Evolutionary conservation across 805 yeast species (phyloP).

Genomic region (Schwanniomyces occidentalis): DNA sequence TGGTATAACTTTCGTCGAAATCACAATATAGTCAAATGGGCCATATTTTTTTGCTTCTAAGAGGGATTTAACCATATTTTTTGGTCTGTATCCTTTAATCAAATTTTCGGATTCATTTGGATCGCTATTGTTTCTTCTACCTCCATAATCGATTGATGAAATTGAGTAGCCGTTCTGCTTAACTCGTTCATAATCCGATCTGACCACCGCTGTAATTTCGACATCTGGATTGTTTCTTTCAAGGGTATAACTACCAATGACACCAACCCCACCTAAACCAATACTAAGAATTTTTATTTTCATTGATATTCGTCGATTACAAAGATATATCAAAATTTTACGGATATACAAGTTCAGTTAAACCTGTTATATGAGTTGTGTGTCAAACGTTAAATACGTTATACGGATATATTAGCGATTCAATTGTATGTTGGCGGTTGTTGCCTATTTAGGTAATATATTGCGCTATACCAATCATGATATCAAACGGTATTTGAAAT

Average conservation of each 20-base stretch:
- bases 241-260: slow-evolving; percentile 64
- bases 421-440: too few species aligned
- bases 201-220: slow-evolving; percentile 30
- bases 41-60: slow-evolving; percentile 25
- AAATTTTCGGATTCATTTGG: slow-evolving; percentile 13
- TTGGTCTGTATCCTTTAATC: slow-evolving; percentile 26
- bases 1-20: slow-evolving; percentile 37
- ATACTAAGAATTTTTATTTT: slow-evolving; percentile 47
- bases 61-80: slow-evolving; percentile 24
- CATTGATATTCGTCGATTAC: too few species aligned
- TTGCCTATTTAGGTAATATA: too few species aligned
- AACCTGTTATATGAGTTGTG: too few species aligned
- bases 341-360: too few species aligned
- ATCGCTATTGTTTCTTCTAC: slow-evolving; percentile 12
- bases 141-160: slow-evolving; percentile 27
- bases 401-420: too few species aligned
- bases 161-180: slow-evolving; percentile 21
- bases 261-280: slow-evolving; percentile 86
- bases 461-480: too few species aligned
- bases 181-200: slow-evolving; percentile 29
- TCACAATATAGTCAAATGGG: slow-evolving; percentile 33
- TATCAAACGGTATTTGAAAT: too few species aligned
- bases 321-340: too few species aligned
- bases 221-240: slow-evolving; percentile 27
- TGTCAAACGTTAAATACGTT: too few species aligned